Conservation (phyloP, 345 rosid genomes). For the Hibiscus trionum region DNA sequence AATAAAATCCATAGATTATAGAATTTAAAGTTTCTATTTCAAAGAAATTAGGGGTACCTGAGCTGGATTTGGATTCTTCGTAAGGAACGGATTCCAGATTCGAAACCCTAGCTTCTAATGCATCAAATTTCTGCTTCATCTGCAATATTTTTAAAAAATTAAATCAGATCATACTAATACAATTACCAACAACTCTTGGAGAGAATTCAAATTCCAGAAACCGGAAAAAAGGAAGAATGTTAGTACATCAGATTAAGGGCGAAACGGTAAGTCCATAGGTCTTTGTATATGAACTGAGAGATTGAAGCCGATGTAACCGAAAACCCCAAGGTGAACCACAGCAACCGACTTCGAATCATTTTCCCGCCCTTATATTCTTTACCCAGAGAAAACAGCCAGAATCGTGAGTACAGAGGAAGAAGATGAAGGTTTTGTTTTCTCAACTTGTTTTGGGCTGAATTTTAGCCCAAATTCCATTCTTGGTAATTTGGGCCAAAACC, state of each 20-base stretch:
- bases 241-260: constrained; percentile 52
- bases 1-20: background rate
- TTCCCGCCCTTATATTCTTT: background rate
- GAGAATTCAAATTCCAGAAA: background rate
- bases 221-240: background rate
- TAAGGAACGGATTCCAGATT: constrained; percentile 45
- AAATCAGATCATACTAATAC: background rate
- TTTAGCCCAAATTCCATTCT: background rate
- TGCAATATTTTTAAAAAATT: background rate
- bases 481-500: background rate
- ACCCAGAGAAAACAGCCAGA: background rate
- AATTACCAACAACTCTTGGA: background rate
- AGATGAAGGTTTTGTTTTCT: background rate
- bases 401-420: background rate
- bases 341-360: constrained; percentile 70
- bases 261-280: constrained; percentile 56
- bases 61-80: constrained; percentile 26
- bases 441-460: background rate
- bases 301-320: constrained; percentile 55
- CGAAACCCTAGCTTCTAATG: constrained; percentile 52
- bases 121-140: constrained; percentile 51
- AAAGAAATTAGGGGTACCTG: constrained; percentile 36
- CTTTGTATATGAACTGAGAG: constrained; percentile 58
- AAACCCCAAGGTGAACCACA: constrained; percentile 78
- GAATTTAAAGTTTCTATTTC: background rate